Base-by-base conservation (phyloP, 345 rosid genomes). In the Eutrema yunnanense region DNA sequence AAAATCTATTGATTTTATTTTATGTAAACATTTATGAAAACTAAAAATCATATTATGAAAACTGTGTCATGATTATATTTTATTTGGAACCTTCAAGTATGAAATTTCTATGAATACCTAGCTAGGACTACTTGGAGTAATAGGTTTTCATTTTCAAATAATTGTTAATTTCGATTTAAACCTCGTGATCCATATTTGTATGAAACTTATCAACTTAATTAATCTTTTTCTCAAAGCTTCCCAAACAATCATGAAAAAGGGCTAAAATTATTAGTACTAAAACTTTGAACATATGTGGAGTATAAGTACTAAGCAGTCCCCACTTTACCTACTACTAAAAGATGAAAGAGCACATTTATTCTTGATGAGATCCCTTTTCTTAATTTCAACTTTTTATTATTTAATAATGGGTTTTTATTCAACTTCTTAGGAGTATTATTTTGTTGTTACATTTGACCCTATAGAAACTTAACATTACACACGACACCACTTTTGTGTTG, bases 371-470 rank as follows among this genome's bases (percentile, higher is more conserved):
- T 3, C 26, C 42, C 53, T 41, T 52, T 67, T 40, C 44, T 66
- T 49, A 60, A 49, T 19, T 22, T 41, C 62, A 49, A 58, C 53
- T 41, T 41, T 22, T 46, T 42, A 32, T 40, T 12, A 59, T 16
- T 32, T 41, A 6, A 40, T 66, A 67, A 33, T 67, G 56, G 40
- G 38, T 52, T 59, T 47, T 37, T 13, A 59, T 59, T 41, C 55
- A 74, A 59, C 62, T 67, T 59, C 55, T n/a, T 50, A 59, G n/a
- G n/a, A n/a, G 26, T 51, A 59, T 34, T 74, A 60, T 60, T 50
- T 34, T 74, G 56, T 44, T 52, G 68, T 52, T 74, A 59, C 40
- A 58, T 59, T 51, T 32, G 78, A 73, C 72, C 78, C 78, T 67
- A 60, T 67, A 60, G 57, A 48, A 34, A 58, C 30, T 56, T 56